Percentiles rank a stretch among this genome's conserved stretches.
Evolutionary conservation across 106 monocot species (phyloP).

Genomic region (Iris macrosiphon): DNA sequence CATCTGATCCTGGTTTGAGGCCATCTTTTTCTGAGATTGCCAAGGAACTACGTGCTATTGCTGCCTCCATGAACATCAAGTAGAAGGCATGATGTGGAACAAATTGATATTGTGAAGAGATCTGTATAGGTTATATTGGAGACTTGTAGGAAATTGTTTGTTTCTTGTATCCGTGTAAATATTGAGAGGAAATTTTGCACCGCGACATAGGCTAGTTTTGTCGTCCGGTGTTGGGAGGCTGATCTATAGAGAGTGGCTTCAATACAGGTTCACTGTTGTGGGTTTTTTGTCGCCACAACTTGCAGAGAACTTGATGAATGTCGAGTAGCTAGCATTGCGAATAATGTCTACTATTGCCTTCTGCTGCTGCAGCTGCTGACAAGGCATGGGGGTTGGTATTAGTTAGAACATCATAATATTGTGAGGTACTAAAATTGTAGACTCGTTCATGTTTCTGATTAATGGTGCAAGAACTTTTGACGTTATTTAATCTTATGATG

Average conservation of each 20-base stretch:
- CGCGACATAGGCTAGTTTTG: neutral
- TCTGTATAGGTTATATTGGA: neutral
- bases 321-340: no score
- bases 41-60: constrained; percentile 19
- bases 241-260: neutral
- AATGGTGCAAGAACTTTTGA: no score
- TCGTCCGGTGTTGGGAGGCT: neutral
- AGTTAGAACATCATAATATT: no score
- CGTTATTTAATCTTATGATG: no score
- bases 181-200: neutral
- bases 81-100: neutral
- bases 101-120: neutral
- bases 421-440: no score
- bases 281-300: neutral
- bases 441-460: no score
- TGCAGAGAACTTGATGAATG: neutral
- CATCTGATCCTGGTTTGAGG: constrained; percentile 9
- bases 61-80: constrained; percentile 19
- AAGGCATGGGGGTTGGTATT: no score
- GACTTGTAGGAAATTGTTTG: neutral
- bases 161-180: no score
- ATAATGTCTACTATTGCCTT: no score
- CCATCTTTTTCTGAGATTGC: constrained; percentile 23
- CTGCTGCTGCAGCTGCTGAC: no score
- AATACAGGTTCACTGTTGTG: neutral